Evolutionary conservation across 2,329 filamentous ascomycete genomes (phyloP), one percentile per base, ranked within the genome.

Genomic region (Aspergillus hortae): DNA sequence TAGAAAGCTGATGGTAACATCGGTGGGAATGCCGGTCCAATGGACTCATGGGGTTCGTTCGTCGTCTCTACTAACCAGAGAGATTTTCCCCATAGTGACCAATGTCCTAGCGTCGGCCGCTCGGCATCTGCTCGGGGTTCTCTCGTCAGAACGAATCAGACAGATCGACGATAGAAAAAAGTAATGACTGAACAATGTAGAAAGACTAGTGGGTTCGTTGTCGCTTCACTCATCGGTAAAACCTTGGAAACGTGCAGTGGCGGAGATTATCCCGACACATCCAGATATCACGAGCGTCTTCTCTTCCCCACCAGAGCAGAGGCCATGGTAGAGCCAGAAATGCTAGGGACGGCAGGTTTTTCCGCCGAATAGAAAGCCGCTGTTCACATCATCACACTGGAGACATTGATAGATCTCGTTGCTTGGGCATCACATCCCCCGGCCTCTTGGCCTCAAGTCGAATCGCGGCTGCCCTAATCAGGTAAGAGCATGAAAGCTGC

Each of bases 301-400:
- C 19, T 19, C 15, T n/a, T 35, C 33, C 33, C 33, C 33, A 35
- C 33, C 33, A 35, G 33, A 2, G 9, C 27, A 30, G 7, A 9
- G 35, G 6, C 5, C 4, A 38, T n/a, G 35, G 27, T 30, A 30
- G 27, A 30, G 27, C 27, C 7, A 7, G 27, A 30, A 42, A 11
- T 17, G 11, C 15, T 42, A 49, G 35, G 42, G 46, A 41, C 47
- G 47, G 51, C 47, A 46, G 23, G 46, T 36, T 53, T 36, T 53
- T 46, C 15, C 43, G 47, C 47, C 47, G 47, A 53, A 53, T 53
- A 42, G 27, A 30, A 50, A 11, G 17, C 7, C 25, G 27, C 27
- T 19, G 15, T 11, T 21, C 30, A 30, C 30, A 30, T 23, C 14
- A 38, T 36, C 4, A 19, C 41, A 23, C 41, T 35, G 41, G 43